Evolutionary conservation across 106 monocot genomes (phyloP).

Genomic region (Amphibolis antarctica): DNA sequence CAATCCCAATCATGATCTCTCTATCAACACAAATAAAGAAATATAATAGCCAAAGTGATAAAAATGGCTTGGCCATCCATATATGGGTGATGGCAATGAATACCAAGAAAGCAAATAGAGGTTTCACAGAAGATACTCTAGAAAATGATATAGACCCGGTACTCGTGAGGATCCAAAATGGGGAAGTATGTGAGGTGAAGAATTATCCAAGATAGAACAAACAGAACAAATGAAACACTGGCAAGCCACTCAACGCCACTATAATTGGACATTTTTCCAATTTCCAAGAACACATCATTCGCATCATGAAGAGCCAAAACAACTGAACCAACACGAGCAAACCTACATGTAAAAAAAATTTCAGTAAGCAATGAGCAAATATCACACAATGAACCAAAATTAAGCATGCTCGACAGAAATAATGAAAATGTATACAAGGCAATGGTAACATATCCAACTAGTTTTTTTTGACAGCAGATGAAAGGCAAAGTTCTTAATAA

Average conservation of each 20-base stretch:
- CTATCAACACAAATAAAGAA: no score
- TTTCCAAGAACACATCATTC: conserved; percentile 87
- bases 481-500: no score
- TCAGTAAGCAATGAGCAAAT: neutral
- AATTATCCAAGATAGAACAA: conserved; percentile 63
- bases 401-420: neutral
- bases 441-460: no score
- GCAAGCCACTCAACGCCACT: conserved; percentile 55
- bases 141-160: conserved; percentile 51
- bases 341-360: conserved; percentile 30
- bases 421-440: no score
- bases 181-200: conserved; percentile 80
- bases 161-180: conserved; percentile 76
- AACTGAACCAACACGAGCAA: conserved; percentile 84
- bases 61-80: no score
- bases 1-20: no score
- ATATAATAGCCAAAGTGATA: no score
- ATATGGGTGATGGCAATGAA: no score
- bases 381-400: neutral
- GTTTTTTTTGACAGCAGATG: no score
- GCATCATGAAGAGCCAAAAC: conserved; percentile 92
- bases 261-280: conserved; percentile 91
- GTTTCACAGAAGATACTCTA: neutral
- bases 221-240: conserved; percentile 37
- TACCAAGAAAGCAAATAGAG: no score